Evolutionary conservation across 139 green algal species (phyloP).

Genomic region (Coccomyxa sp.): DNA sequence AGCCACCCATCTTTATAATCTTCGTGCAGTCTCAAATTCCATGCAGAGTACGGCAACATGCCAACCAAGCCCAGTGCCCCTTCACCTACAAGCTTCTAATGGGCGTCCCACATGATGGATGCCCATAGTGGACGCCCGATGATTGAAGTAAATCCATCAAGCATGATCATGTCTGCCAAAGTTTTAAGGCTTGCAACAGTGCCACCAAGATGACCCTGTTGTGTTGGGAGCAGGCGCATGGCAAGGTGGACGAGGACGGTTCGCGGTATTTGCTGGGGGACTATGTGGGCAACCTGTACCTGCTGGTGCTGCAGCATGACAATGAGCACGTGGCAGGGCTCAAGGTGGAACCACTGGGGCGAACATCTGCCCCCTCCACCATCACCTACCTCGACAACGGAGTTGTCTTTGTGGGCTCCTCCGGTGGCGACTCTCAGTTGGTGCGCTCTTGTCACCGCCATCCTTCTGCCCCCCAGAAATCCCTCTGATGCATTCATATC

Average conservation of each 20-base stretch:
- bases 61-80: too few relatives aligned
- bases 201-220: background rate
- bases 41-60: too few relatives aligned
- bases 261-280: slow-evolving; percentile 86
- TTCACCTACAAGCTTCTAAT: too few relatives aligned
- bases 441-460: slow-evolving; percentile 34
- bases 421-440: slow-evolving; percentile 75
- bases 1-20: too few relatives aligned
- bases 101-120: too few relatives aligned
- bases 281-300: slow-evolving; percentile 64
- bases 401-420: slow-evolving; percentile 84
- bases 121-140: too few relatives aligned
- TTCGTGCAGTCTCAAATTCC: too few relatives aligned
- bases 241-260: slow-evolving; percentile 73
- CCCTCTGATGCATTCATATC: too few relatives aligned
- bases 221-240: slow-evolving; percentile 43
- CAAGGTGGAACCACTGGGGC: slow-evolving; percentile 78
- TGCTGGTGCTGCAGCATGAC: slow-evolving; percentile 80
- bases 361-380: slow-evolving; percentile 61
- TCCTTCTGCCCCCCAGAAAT: background rate
- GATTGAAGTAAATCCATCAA: too few relatives aligned
- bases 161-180: too few relatives aligned
- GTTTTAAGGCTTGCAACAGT: too few relatives aligned
- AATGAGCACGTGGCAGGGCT: slow-evolving; percentile 55
- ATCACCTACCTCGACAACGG: slow-evolving; percentile 93